Conservation (phyloP, 441 rosid species). For the Adansonia madagascariensis region DNA sequence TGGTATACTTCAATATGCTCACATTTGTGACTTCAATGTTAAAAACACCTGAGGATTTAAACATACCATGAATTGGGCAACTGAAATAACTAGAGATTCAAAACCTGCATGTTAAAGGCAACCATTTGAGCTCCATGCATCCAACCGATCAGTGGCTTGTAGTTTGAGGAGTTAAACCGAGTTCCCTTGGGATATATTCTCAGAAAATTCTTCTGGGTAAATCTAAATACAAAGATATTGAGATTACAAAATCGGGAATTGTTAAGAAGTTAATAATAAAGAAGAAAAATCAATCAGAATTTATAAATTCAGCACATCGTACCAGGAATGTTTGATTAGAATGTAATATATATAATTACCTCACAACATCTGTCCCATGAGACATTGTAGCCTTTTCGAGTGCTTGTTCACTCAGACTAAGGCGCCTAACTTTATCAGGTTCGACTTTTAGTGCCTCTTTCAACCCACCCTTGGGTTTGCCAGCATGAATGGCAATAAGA, state of each 20-base stretch:
- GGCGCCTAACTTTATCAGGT: conserved; percentile 55
- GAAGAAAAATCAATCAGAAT: not conserved
- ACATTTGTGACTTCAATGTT: not conserved
- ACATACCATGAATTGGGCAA: not conserved
- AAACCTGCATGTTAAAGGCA: conserved; percentile 74
- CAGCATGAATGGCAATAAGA: conserved; percentile 57
- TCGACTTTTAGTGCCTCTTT: conserved; percentile 49
- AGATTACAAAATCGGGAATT: not conserved
- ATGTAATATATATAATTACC: conserved; percentile 39
- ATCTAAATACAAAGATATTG: conserved; percentile 40
- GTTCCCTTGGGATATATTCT: conserved; percentile 70
- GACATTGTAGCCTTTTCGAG: conserved; percentile 58
- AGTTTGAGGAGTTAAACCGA: conserved; percentile 65
- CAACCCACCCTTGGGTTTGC: conserved; percentile 61
- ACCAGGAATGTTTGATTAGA: not conserved
- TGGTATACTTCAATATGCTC: not conserved
- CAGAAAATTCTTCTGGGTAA: conserved; percentile 57
- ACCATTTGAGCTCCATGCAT: conserved; percentile 72
- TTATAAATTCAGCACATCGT: not conserved
- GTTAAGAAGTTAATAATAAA: not conserved
- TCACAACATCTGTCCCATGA: conserved; percentile 50
- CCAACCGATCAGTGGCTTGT: conserved; percentile 64
- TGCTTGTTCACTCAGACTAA: conserved; percentile 66
- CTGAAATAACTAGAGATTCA: not conserved
- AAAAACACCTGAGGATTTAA: not conserved